Base-by-base conservation (phyloP, 1,284 basidiomycete species). In the Cystobasidium sp. region DNA sequence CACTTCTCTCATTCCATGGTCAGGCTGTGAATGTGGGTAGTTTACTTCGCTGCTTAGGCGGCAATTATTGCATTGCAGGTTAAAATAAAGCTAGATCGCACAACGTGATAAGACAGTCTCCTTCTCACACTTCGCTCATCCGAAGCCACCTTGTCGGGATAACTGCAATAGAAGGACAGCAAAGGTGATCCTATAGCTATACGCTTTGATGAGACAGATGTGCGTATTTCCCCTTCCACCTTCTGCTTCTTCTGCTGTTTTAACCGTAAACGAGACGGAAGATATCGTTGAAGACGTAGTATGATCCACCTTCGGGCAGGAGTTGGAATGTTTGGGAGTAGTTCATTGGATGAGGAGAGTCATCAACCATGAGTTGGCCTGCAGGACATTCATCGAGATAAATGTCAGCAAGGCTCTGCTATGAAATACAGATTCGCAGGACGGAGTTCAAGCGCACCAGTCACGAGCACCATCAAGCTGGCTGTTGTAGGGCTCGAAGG, bases 241-340 rank as follows among this genome's bases (percentile, higher is more conserved):
- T 39, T 43, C 9, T 18, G 12, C 22, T 44, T 46, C 41, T 24
- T 22, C 44, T 16, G 24, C 46, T 22, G 3, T 51, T 37, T 22
- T 69, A 69, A 52, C 68, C 78, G 63, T 77, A 79, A 16, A 78
- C 77, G 37, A 78, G 75, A 24, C 78, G 49, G 75, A 80, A 79
- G 63, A 78, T 46, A 61, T 79, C 79, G 75, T 80, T 80, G 75
- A 75, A 77, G 74, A 51, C 55, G 39, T 51, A 41, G 49, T 44
- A 39, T 14, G 37, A 46, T 9, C 55, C 82, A 18, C 85, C 88
- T 24, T 97, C 93, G 43, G 88, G 90, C 75, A 92, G 87, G 65
- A 98, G 88, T 78, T 95, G 93, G 88, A 98, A 99, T 75, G 90
- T 85, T 83, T 97, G 94, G 78, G 89, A 91, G 86, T 92, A 97